Evolutionary conservation across 345 rosid species (phyloP).

Genomic region (Carallia pectinifolia): DNA sequence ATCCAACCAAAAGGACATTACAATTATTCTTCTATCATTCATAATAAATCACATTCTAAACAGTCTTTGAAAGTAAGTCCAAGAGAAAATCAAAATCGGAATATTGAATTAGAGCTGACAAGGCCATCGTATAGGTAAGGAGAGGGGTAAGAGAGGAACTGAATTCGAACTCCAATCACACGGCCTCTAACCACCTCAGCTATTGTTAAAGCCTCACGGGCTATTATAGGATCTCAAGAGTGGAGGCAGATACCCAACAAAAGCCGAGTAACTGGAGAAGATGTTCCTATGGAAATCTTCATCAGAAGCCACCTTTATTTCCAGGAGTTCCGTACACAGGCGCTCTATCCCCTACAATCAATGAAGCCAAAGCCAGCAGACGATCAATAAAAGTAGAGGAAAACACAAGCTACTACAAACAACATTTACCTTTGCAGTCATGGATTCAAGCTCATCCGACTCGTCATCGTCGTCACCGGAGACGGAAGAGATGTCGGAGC

Average conservation of each 20-base stretch:
- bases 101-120: no score
- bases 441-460: slow-evolving; percentile 41
- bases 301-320: slow-evolving; percentile 54
- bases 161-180: no score
- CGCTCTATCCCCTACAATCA: slow-evolving; percentile 48
- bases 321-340: slow-evolving; percentile 54
- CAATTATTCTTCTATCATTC: no score
- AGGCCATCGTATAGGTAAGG: no score
- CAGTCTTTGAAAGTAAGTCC: no score
- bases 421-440: slow-evolving; percentile 49
- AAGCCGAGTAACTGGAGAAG: slow-evolving; percentile 40
- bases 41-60: no score
- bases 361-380: neutral
- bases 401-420: no score
- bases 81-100: no score
- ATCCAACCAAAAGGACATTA: neutral
- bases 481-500: slow-evolving; percentile 36
- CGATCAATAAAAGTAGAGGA: neutral
- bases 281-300: slow-evolving; percentile 52
- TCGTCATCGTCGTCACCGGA: slow-evolving; percentile 32
- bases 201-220: no score
- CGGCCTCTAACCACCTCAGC: no score
- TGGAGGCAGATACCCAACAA: slow-evolving; percentile 39
- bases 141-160: no score
- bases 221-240: neutral